These are phyloP conservation scores for Pichia heedii DNA, from an alignment of 805 yeast species.

Conservation along the genomic window DNA sequence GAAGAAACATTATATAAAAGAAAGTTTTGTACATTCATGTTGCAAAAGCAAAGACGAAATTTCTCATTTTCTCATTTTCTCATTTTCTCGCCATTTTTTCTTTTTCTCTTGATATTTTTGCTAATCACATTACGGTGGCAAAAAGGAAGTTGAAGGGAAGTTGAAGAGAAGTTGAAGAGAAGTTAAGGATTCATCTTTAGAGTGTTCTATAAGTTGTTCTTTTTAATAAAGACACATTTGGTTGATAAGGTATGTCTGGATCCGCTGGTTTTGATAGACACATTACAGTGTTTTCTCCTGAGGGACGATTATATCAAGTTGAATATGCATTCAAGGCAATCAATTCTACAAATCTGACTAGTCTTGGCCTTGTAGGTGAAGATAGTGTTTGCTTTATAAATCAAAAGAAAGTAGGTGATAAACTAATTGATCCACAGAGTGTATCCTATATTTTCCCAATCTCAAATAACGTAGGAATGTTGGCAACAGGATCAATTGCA, in stretches of 20 bases:
- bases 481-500: slow-evolving; percentile 92
- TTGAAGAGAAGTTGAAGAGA: neutral
- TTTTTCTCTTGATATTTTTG: too few species aligned
- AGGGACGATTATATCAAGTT: slow-evolving; percentile 94
- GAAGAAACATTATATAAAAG: too few species aligned
- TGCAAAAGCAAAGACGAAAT: too few species aligned
- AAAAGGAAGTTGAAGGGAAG: neutral
- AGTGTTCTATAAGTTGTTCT: too few species aligned
- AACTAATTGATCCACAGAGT: slow-evolving; percentile 77
- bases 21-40: neutral
- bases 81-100: too few species aligned
- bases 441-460: slow-evolving; percentile 81
- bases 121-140: neutral
- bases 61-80: too few species aligned
- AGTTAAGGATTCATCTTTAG: too few species aligned
- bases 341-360: slow-evolving; percentile 84
- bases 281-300: slow-evolving; percentile 97
- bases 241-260: slow-evolving; percentile 26
- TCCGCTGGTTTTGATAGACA: slow-evolving; percentile 98
- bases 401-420: slow-evolving; percentile 95
- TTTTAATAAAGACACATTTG: too few species aligned
- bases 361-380: slow-evolving; percentile 78
- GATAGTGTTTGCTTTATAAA: slow-evolving; percentile 82
- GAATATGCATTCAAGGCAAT: slow-evolving; percentile 91
- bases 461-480: slow-evolving; percentile 75